phyloP scores from a whole-genome alignment of 352 stramenopile species.

The Phytophthora fragariae region DNA sequence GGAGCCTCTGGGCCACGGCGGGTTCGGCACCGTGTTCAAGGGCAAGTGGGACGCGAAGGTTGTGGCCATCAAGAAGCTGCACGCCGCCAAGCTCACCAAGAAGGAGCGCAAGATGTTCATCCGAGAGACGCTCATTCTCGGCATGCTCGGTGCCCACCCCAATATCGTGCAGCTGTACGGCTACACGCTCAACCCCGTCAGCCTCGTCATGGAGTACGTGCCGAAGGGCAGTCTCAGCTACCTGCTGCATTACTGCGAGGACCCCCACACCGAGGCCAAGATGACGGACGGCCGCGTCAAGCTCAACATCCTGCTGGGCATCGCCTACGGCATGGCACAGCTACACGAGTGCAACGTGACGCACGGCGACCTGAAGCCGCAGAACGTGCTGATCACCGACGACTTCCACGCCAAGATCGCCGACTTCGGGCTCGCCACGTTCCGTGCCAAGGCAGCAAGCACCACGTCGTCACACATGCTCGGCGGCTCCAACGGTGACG shows the following conservation, averaged over 20 bases:
- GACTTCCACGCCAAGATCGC: conserved; percentile 83
- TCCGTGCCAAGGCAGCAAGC: conserved; percentile 37
- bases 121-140: conserved; percentile 43
- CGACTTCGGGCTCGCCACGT: conserved; percentile 68
- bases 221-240: conserved; percentile 41
- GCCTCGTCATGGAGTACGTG: conserved; percentile 51
- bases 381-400: conserved; percentile 75
- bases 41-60: conserved; percentile 27
- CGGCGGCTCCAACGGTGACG: conserved; percentile 8
- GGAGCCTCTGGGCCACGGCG: conserved; percentile 33
- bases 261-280: conserved; percentile 39
- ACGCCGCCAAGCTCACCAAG: conserved; percentile 40
- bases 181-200: conserved; percentile 40
- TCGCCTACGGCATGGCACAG: conserved; percentile 45
- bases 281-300: conserved; percentile 56
- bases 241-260: conserved; percentile 46
- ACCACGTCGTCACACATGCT: conserved; percentile 47
- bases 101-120: conserved; percentile 47
- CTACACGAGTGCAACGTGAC: conserved; percentile 52
- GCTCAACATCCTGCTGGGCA: conserved; percentile 42
- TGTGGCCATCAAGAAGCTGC: conserved; percentile 53
- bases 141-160: conserved; percentile 44
- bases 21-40: conserved; percentile 40
- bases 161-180: conserved; percentile 48
- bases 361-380: conserved; percentile 70